These are phyloP conservation scores for Arachnopeziza araneosa DNA, from an alignment of 2,329 filamentous ascomycete species.

Conservation along the genomic window DNA sequence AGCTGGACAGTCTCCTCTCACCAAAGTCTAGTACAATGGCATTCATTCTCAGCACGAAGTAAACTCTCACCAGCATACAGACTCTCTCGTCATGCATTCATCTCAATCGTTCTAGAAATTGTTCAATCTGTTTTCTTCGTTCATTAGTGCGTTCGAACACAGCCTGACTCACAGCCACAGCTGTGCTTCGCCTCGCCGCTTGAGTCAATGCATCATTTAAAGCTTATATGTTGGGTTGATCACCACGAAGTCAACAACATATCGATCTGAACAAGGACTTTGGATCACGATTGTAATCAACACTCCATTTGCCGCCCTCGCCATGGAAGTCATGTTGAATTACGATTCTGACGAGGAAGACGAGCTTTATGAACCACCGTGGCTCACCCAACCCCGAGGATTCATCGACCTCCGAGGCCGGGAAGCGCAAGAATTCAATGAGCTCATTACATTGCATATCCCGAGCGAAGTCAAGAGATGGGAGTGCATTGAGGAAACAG, in stretches of 20 bases:
- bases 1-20: too few relatives aligned
- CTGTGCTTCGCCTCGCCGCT: background rate
- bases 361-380: background rate
- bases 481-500: conserved; percentile 5
- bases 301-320: background rate
- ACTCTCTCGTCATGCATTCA: too few relatives aligned
- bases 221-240: background rate
- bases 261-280: background rate
- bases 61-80: too few relatives aligned
- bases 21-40: too few relatives aligned
- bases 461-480: conserved; percentile 1
- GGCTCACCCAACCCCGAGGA: background rate
- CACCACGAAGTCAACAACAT: too few relatives aligned
- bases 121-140: background rate
- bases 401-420: conserved; percentile 7
- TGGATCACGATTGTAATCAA: background rate
- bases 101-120: too few relatives aligned
- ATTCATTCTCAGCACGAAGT: too few relatives aligned
- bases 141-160: background rate
- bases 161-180: background rate
- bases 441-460: conserved; percentile 1
- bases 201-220: background rate
- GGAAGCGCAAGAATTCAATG: conserved; percentile 11
- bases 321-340: background rate
- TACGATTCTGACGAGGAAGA: conserved; percentile 1